Evolutionary conservation across 805 yeast genomes (phyloP).

Genomic region (Metschnikowia gelsemii): DNA sequence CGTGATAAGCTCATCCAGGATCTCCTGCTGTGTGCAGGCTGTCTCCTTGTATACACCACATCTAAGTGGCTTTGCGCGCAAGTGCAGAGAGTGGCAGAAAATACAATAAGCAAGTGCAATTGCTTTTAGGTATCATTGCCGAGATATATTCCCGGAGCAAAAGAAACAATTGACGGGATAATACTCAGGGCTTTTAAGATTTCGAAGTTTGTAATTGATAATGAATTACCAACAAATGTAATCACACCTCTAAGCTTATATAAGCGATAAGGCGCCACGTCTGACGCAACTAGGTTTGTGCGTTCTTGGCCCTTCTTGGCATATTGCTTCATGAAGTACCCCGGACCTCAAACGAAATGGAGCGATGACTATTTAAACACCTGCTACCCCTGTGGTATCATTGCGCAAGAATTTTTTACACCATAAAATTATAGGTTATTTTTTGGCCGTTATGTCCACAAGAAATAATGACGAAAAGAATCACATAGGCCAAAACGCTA

Average conservation of each 20-base stretch:
- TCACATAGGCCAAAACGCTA: slow-evolving; percentile 4
- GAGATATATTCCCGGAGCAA: no score
- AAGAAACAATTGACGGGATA: no score
- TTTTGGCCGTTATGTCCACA: slow-evolving; percentile 4
- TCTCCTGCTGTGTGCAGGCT: no score
- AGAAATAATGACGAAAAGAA: not conserved
- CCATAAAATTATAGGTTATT: not conserved
- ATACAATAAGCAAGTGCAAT: no score
- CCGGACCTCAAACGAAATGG: slow-evolving; percentile 1
- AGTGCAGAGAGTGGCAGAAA: slow-evolving; percentile 4
- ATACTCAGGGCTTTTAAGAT: no score
- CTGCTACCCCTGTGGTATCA: not conserved
- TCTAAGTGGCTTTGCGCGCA: not conserved
- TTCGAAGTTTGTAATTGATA: no score
- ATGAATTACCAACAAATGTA: no score
- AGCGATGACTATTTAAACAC: slow-evolving; percentile 7
- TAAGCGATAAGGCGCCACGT: slow-evolving; percentile 7
- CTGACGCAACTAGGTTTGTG: slow-evolving; percentile 4
- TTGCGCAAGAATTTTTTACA: slow-evolving; percentile 1
- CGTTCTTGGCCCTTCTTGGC: slow-evolving; percentile 18
- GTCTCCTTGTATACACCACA: not conserved
- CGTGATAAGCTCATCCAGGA: not conserved
- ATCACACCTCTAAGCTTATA: not conserved
- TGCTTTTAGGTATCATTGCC: no score
- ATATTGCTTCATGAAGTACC: slow-evolving; percentile 12